These are phyloP conservation scores for Sechiopsis laciniata DNA, from an alignment of 306 rosid species.

Conservation along the genomic window DNA sequence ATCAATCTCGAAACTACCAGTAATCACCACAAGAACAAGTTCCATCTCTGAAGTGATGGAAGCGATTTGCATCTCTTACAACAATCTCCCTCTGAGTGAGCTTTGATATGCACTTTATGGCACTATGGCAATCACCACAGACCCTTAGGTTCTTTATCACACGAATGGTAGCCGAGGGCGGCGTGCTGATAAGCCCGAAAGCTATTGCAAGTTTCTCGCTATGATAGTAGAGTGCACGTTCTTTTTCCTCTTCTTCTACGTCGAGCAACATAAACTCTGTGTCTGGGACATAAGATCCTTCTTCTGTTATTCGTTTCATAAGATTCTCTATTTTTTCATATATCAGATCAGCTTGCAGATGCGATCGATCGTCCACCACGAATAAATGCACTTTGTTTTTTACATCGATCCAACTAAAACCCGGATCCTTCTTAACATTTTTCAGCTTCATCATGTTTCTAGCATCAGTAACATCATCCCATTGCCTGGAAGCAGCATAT, in stretches of 20 bases:
- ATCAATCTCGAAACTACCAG: slow-evolving; percentile 32
- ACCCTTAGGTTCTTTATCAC: slow-evolving; percentile 70
- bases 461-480: slow-evolving; percentile 58
- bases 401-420: slow-evolving; percentile 76
- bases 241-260: slow-evolving; percentile 64
- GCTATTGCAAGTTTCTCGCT: slow-evolving; percentile 65
- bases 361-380: slow-evolving; percentile 66
- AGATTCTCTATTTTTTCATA: slow-evolving; percentile 45
- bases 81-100: slow-evolving; percentile 53
- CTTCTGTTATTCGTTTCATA: slow-evolving; percentile 49
- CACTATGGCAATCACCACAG: slow-evolving; percentile 74
- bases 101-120: slow-evolving; percentile 57
- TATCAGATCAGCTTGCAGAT: slow-evolving; percentile 50
- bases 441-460: slow-evolving; percentile 55
- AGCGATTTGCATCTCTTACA: slow-evolving; percentile 68
- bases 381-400: slow-evolving; percentile 71
- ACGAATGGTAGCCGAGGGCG: slow-evolving; percentile 42
- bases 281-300: slow-evolving; percentile 58
- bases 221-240: slow-evolving; percentile 49
- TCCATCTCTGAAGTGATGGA: slow-evolving; percentile 58
- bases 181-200: slow-evolving; percentile 50
- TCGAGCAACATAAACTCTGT: slow-evolving; percentile 58
- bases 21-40: slow-evolving; percentile 53
- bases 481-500: slow-evolving; percentile 62
- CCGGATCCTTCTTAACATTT: slow-evolving; percentile 74